Percentiles rank a stretch among this genome's conserved stretches.
Evolutionary conservation across 2,329 filamentous ascomycete genomes (phyloP).

Genomic region (Fusarium coffeatum): DNA sequence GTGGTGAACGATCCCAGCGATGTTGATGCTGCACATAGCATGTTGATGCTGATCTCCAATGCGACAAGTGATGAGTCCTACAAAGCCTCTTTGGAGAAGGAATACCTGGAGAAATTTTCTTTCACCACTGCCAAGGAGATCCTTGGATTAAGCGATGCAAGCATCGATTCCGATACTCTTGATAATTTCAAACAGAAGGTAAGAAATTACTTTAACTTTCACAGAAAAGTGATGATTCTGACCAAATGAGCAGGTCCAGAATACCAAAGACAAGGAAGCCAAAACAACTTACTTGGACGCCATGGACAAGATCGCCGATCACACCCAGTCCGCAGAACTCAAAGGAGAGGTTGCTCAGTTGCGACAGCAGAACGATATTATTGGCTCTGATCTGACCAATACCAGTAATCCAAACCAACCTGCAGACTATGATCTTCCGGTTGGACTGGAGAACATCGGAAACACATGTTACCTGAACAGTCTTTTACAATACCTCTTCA

Average conservation of each 20-base stretch:
- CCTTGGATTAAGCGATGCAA: slow-evolving; percentile 45
- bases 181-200: slow-evolving; percentile 48
- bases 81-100: slow-evolving; percentile 50
- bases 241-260: slow-evolving; percentile 43
- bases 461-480: slow-evolving; percentile 99
- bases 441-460: slow-evolving; percentile 91
- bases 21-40: slow-evolving; percentile 48
- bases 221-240: slow-evolving; percentile 10
- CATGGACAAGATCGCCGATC: slow-evolving; percentile 51
- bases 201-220: slow-evolving; percentile 1
- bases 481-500: slow-evolving; percentile 94
- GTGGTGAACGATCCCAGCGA: slow-evolving; percentile 48
- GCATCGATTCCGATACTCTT: slow-evolving; percentile 44
- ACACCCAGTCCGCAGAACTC: slow-evolving; percentile 46
- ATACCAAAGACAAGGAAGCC: slow-evolving; percentile 46
- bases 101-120: slow-evolving; percentile 53
- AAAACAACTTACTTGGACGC: slow-evolving; percentile 51
- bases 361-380: slow-evolving; percentile 43
- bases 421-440: slow-evolving; percentile 70
- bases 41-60: slow-evolving; percentile 52
- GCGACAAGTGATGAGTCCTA: slow-evolving; percentile 52
- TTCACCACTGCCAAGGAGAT: slow-evolving; percentile 50
- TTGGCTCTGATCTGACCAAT: slow-evolving; percentile 17
- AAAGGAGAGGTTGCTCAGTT: slow-evolving; percentile 46
- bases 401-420: slow-evolving; percentile 9